Base-by-base conservation (phyloP, 768 basidiomycete genomes). In the Leccinum barrowsii region DNA sequence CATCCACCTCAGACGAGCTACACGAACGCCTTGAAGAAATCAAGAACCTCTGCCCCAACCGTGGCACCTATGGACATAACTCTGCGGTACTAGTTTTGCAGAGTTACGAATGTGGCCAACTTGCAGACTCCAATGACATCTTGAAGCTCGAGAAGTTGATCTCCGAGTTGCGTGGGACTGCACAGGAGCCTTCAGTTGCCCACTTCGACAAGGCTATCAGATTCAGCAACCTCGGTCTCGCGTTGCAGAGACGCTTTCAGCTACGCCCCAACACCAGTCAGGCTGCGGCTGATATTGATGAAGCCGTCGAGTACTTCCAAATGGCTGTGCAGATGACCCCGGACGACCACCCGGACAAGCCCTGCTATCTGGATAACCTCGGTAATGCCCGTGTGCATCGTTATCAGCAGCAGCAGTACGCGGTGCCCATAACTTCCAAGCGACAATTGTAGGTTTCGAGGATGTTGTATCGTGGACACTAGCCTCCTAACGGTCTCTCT, bases 21-120 rank as follows among this genome's bases (percentile, higher is more conserved):
- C 10, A 12, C 1, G 37, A 52, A 35, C 37, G 47, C 15, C 10
- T 55, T 6, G 12, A 37, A 5, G 50, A 55, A 51, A 3, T 55
- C 47, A 50, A 12, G 12, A 13, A 24, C 2, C 12, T 37, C 2
- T 21, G 48, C 7, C 7, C 34, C 1, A 30, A 24, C 35, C 15
- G 35, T 10, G 47, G 46, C 8, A 61, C 32, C 12, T 54, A 59
- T 26, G 37, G 19, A n/a, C 54, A 44, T 13, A 55, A 35, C 2
- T 51, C 52, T 5, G 55, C 47, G 28, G 50, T 54, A 21, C 55
- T 60, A 35, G 24, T 57, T 4, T 24, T 50, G 8, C 55, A 60
- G 19, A 60, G 55, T 1, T 47, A 55, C 17, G 12, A 40, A 40
- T 19, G 46, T 4, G 15, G 10, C 42, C 21, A 4, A 28, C 42